Evolutionary conservation across 371 early-diverging fungal species (phyloP), one percentile per base, ranked within the genome.

Genomic region (Syncephalastrum racemosum): DNA sequence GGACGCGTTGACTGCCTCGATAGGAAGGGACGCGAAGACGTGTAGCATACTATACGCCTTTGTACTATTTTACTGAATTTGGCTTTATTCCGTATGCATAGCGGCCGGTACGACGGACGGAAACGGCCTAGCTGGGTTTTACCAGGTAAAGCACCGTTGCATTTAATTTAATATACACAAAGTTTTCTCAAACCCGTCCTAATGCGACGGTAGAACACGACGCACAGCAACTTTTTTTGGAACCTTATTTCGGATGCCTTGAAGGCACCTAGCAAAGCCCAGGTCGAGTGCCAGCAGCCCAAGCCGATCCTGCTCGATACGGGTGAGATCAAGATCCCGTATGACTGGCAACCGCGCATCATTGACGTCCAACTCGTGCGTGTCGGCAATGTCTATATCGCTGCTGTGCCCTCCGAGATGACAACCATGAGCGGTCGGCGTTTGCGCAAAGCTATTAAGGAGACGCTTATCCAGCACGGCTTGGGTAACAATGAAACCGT

Each of bases 51-150:
- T 7, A 10, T 5, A 31, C 36, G 12, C 36, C 16, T 19, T 64
- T 2, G 36, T 31, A 2, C 36, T 31, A 31, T 31, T 31, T 31
- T 10, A 31, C 36, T 31, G 36, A 2, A 31, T 23, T 6, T 40
- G 14, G 5, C 57, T 70, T 25, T 80, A 75, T 62, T 50, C 46
- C n/a, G n/a, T n/a, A 50, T 27, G 67, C 13, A 62, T 78, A 70
- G 78, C 80, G 53, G 84, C 85, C 41, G 88, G 87, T 47, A 88
- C 88, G 15, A 86, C 85, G 0, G 88, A 88, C 69, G 81, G 72
- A 3, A 72, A 71, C 24, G 75, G 68, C 1, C n/a, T 64, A 6
- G 47, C 54, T 44, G 67, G 70, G 6, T 71, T 79, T 50, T 68
- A 66, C 46, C 79, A 79, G 56, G 73, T 68, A 56, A 54, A 20